Base-by-base conservation (phyloP, 805 yeast genomes). In the Ogataea henricii region DNA sequence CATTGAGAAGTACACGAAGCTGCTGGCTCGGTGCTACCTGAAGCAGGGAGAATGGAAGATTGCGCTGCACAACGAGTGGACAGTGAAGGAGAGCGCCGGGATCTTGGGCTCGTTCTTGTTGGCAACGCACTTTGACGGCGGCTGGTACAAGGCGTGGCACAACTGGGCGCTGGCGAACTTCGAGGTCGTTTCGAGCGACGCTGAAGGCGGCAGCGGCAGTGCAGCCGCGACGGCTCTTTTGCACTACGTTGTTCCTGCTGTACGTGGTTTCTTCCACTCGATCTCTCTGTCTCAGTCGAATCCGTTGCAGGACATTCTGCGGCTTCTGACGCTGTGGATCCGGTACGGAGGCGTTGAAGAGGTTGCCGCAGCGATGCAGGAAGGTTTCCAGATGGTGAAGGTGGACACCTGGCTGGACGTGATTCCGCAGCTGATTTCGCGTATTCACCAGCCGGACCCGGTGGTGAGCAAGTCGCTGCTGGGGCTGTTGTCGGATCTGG, bases 11-110 rank as follows among this genome's bases (percentile, higher is more conserved):
- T 87, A 89, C 60, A 89, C 97, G 10, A 85, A 80, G 55, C 72
- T 95, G 22, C 71, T 94, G 37, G 97, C 99, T 0, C 78, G 98
- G 53, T 94, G 99, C 60, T 94, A 91, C 71, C 74, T 92, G 67
- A 95, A 94, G 61, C 99, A 94, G 69, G 99, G 99, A 57, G 97
- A 94, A 66, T 94, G 99, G 99, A 94, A 90, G 63, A 87, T 92
- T 51, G 84, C 87, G 0, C 68, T 92, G 55, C 85, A 86, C 49
- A 78, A 74, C 40, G 81, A 81, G 53, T 92, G 98, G 98, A 78
- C 88, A 51, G 76, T 82, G 8, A 87, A 83, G 52, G 80, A 79
- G 48, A 66, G 72, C 6, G 91, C 89, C 37, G 86, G 91, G 1
- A 89, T 94, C 54, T 70, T 94, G 49, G 96, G 97, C 10, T 90